These are phyloP conservation scores for Penicillium fimorum DNA, from an alignment of 495 filamentous ascomycete species.

Conservation along the genomic window DNA sequence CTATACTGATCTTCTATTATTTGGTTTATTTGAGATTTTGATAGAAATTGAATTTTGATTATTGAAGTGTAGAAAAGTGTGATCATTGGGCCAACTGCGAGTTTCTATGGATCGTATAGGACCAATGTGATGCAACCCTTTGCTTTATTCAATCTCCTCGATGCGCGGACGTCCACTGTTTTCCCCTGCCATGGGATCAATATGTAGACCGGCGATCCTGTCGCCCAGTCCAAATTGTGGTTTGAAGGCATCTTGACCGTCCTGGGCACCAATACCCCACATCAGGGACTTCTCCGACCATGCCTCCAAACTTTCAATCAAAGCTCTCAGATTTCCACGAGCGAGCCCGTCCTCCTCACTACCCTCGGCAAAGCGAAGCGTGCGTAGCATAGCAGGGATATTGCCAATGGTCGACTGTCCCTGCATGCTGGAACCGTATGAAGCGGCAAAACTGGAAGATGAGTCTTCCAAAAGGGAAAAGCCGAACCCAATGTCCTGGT, in stretches of 20 bases:
- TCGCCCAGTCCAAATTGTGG: conserved; percentile 35
- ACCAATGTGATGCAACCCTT: background rate
- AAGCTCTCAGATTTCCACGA: conserved; percentile 64
- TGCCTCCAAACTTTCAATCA: conserved; percentile 69
- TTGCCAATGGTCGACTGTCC: conserved; percentile 43
- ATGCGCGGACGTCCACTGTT: conserved; percentile 37
- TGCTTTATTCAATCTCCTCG: conserved; percentile 53
- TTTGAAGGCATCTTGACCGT: conserved; percentile 18
- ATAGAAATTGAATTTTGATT: background rate
- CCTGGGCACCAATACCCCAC: conserved; percentile 38
- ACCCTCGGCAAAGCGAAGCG: conserved; percentile 62
- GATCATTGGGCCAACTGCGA: background rate
- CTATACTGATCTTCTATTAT: background rate
- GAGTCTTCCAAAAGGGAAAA: conserved; percentile 49
- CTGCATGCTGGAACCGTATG: background rate
- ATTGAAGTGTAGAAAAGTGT: background rate
- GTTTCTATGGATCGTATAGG: too few relatives aligned
- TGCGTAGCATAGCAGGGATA: conserved; percentile 59
- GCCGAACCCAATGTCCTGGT: conserved; percentile 56
- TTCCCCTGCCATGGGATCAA: conserved; percentile 39
- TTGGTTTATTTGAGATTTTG: too few relatives aligned
- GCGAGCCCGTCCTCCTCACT: conserved; percentile 74
- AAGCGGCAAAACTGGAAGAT: background rate
- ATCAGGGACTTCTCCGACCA: conserved; percentile 61
- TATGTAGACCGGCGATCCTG: conserved; percentile 39